Evolutionary conservation across 192 early-diverging fungal species (phyloP).

Genomic region (Thoreauomyces humboldtii): DNA sequence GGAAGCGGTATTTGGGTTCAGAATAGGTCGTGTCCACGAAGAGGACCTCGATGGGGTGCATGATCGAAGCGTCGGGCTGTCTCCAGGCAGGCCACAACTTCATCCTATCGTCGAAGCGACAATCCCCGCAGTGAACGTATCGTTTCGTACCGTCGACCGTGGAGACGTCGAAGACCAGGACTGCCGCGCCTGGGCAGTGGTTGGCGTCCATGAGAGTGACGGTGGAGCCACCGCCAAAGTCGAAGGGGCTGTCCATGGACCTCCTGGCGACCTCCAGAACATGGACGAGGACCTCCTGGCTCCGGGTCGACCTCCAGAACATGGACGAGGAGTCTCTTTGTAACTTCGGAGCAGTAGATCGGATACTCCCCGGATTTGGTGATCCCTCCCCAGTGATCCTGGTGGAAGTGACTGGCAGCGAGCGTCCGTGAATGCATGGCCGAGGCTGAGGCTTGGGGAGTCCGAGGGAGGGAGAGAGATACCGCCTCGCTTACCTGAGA

Average conservation of each 20-base stretch:
- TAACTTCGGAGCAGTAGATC: slow-evolving; percentile 85
- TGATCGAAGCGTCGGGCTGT: slow-evolving; percentile 48
- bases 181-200: slow-evolving; percentile 64
- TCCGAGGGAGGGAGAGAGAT: too few species aligned
- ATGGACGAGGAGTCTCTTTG: slow-evolving; percentile 69
- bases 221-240: slow-evolving; percentile 62
- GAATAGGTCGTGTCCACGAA: slow-evolving; percentile 54
- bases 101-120: slow-evolving; percentile 60
- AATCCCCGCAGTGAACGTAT: slow-evolving; percentile 79
- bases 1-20: slow-evolving; percentile 75
- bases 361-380: slow-evolving; percentile 67
- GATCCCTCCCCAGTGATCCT: slow-evolving; percentile 89
- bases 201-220: slow-evolving; percentile 81
- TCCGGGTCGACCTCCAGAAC: slow-evolving; percentile 60
- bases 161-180: slow-evolving; percentile 54
- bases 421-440: neutral
- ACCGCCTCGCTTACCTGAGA: slow-evolving; percentile 58
- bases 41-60: slow-evolving; percentile 34
- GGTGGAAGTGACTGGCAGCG: slow-evolving; percentile 68
- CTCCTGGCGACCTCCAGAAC: too few species aligned
- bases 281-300: too few species aligned
- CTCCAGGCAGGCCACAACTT: slow-evolving; percentile 46
- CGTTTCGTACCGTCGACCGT: slow-evolving; percentile 22
- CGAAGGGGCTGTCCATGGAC: slow-evolving; percentile 60
- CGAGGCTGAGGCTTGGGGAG: neutral